These are phyloP conservation scores for Didymella pinodella DNA, from an alignment of 2,329 filamentous ascomycete species.

Conservation along the genomic window DNA sequence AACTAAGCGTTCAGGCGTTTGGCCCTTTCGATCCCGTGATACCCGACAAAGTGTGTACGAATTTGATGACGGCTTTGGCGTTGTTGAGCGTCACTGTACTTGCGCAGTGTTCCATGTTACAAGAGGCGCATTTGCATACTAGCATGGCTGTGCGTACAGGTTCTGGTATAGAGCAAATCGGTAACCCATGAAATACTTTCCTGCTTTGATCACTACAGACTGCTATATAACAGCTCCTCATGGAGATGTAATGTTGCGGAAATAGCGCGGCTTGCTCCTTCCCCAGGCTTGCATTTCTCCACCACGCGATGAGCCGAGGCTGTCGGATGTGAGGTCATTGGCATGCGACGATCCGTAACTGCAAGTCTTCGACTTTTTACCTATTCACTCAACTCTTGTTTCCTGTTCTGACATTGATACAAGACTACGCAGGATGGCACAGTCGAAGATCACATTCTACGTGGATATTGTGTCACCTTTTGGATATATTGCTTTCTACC, in stretches of 20 bases:
- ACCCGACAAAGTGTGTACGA: constrained; percentile 21
- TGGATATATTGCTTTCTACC: constrained; percentile 66
- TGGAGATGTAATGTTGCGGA: neutral
- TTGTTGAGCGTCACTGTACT: constrained; percentile 9
- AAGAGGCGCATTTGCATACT: constrained; percentile 6
- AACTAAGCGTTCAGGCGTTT: constrained; percentile 52
- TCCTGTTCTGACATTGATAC: neutral
- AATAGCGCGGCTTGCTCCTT: neutral
- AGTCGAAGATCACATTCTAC: constrained; percentile 63
- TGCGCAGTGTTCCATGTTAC: constrained; percentile 4
- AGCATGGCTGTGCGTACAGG: constrained; percentile 2
- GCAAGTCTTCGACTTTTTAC: neutral
- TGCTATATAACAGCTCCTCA: neutral
- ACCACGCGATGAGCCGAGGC: constrained; percentile 9
- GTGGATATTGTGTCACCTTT: constrained; percentile 68
- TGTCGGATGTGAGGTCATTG: constrained; percentile 14
- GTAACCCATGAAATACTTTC: neutral
- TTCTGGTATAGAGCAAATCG: neutral
- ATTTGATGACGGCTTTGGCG: constrained; percentile 17
- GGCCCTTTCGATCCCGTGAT: constrained; percentile 22
- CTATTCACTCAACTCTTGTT: neutral
- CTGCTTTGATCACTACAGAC: neutral
- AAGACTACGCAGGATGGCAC: constrained; percentile 49
- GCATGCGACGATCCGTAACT: neutral
- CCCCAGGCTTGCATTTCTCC: constrained; percentile 10